Base-by-base conservation (phyloP, 192 early-diverging fungal species). In the Coemansia sp. region DNA sequence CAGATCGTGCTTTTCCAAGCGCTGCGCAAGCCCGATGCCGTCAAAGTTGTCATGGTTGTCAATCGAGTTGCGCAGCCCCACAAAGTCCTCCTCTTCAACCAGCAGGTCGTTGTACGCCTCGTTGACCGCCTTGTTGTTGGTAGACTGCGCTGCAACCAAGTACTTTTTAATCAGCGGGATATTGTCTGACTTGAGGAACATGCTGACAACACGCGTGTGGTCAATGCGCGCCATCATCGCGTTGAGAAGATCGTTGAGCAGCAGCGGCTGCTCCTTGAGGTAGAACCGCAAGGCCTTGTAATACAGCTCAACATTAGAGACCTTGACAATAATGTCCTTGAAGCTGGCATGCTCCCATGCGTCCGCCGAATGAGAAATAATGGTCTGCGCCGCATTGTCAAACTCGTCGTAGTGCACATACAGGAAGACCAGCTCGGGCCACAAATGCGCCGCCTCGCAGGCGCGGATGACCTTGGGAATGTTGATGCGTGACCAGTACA, bases 371-470 rank as follows among this genome's bases (percentile, higher is more conserved):
- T 98, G 94, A 43, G 82, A 82, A 83, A 99, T 99, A 71, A 99
- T 96, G 9, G 92, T 88, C 58, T 90, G 80, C 1, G 92, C 88
- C 7, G 97, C 95, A 64, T 98, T 99, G 81, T 99, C 97, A 75
- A 87, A 93, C 78, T 99, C 97, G 55, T 98, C 97, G 67, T 98
- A 97, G 70, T 99, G 90, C 15, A 92, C 92, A 82, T 96, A 99
- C 62, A 99, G 65, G 82, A 97, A 99, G 32, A 98, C 95, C 33
- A 98, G 82, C 73, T 98, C 93, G 18, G 90, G 86, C 95, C 95
- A 99, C 63, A 97, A 72, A 54, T 98, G 95, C 17, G 90, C 90
- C 8, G 83, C 80, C 73, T 95, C 90, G 68, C 92, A 94, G 8
- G 94, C 85, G 26, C 89, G 78, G 56, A 99, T 99, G 43, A 98